Conservation (phyloP, 2,329 filamentous ascomycete species). For the Cladosporium sp. region DNA sequence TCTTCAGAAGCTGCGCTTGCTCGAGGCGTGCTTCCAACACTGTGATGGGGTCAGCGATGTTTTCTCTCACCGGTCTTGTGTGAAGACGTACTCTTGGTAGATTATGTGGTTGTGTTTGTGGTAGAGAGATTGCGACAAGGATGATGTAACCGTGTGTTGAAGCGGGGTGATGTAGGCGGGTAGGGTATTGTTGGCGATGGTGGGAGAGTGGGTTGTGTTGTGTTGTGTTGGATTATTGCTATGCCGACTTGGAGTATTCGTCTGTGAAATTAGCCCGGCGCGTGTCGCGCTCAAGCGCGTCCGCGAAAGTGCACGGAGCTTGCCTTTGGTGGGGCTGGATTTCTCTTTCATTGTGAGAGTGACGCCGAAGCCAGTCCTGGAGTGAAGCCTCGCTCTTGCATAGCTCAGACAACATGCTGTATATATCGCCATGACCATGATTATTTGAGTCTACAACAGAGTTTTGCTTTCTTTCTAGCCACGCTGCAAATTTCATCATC, state of each 20-base stretch:
- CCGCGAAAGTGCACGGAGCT: not conserved
- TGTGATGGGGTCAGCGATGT: constrained; percentile 37
- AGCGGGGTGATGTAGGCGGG: not conserved
- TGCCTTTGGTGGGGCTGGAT: not conserved
- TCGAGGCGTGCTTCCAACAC: constrained; percentile 98
- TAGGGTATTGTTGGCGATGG: not conserved
- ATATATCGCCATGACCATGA: not conserved
- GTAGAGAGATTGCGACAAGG: not conserved
- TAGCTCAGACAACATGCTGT: not conserved
- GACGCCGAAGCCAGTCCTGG: not conserved
- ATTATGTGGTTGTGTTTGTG: not conserved
- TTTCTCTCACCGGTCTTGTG: not conserved
- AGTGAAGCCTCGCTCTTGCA: not conserved
- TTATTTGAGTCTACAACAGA: not conserved
- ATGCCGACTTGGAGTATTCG: constrained; percentile 3
- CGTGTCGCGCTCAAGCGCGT: not conserved
- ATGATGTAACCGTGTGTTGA: not conserved
- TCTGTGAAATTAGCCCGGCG: constrained; percentile 1
- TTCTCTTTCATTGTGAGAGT: not conserved
- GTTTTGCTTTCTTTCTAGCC: too few species aligned
- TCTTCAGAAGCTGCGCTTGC: constrained; percentile 92
- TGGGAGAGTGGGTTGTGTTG: not conserved
- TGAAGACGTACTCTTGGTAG: constrained; percentile 17
- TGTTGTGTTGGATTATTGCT: constrained; percentile 3
- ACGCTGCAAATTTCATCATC: not conserved